These are phyloP conservation scores for Monosporascus sp. DNA, from an alignment of 2,329 filamentous ascomycete genomes.

Conservation along the genomic window DNA sequence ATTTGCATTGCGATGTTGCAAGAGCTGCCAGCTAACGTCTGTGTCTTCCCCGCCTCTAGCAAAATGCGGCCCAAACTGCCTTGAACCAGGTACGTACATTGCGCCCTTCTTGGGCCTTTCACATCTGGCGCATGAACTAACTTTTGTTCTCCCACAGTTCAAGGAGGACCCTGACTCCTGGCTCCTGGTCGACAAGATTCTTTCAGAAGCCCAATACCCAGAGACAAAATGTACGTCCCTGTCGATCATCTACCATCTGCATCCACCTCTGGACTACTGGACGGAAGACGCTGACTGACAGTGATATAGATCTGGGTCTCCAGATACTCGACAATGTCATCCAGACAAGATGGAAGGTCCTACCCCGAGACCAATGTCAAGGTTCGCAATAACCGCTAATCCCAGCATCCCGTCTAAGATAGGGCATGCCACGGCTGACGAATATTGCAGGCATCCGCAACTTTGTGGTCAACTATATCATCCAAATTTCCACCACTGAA, in stretches of 20 bases:
- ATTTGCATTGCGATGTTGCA: neutral
- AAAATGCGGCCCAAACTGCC: constrained; percentile 92
- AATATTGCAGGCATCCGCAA: constrained; percentile 78
- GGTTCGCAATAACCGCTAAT: constrained; percentile 45
- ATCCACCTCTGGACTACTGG: neutral
- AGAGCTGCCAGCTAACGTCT: constrained; percentile 13
- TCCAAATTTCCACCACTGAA: constrained; percentile 85
- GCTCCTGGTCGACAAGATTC: constrained; percentile 95
- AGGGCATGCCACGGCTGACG: constrained; percentile 9
- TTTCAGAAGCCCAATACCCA: constrained; percentile 85
- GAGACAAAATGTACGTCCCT: constrained; percentile 84
- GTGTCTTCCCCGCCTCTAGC: constrained; percentile 50
- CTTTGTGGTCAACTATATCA: constrained; percentile 98
- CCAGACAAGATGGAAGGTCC: constrained; percentile 97
- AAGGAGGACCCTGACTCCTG: constrained; percentile 98
- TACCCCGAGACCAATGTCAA: constrained; percentile 93
- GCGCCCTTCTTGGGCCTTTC: constrained; percentile 3
- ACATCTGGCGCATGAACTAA: constrained; percentile 20
- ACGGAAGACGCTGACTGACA: constrained; percentile 16
- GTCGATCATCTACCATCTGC: neutral
- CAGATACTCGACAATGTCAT: constrained; percentile 98
- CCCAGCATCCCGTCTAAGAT: neutral
- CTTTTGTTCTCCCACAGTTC: constrained; percentile 58
- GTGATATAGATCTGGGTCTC: constrained; percentile 71
- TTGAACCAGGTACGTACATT: constrained; percentile 74